Base-by-base conservation (phyloP, 306 rosid species). In the Glycine latifolia region DNA sequence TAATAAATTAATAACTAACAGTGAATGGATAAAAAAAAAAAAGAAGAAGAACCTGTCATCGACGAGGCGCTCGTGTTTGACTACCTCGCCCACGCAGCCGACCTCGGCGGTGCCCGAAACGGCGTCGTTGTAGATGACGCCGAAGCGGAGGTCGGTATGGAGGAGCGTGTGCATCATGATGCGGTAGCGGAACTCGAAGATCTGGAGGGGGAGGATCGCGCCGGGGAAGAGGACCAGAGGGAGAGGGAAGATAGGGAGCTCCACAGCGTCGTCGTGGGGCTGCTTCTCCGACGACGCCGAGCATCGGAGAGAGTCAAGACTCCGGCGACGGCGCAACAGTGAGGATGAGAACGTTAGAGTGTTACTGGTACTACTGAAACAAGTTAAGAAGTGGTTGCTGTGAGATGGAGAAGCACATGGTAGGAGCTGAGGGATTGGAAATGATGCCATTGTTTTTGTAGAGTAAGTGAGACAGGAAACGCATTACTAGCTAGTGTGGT, bases 81-180 rank as follows among this genome's bases (percentile, higher is more conserved):
- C 90, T 6, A 95, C 92, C 69, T 95, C 99, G 2, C 99, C 99
- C 10, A 95, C 97, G 86, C 99, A 95, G 37, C 99, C 99, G 0
- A 93, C 96, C 2, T 93, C 95, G 11, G 98, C 70, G 6, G 91
- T 85, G 3, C 99, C 99, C 6, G 98, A 81, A n/a, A 91, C 92
- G 20, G 94, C 82, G 88, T 93, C 98, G 72, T 87, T 81, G 87
- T 87, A 95, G 26, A 95, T 89, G 7, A 95, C 99, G 5, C 99
- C 99, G 76, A 95, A 93, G 6, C 99, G 99, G 68, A 95, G 98
- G 79, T 95, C 99, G 26, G 98, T 88, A 71, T 93, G 97, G 56
- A 95, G 94, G 43, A 95, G 94, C 4, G 97, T 93, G 87, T 95
- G 99, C 99, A 93, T 95, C 99, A 95, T 95, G 79, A 95, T 90